Conservation (phyloP, 371 early-diverging fungal genomes). For the Lichtheimia corymbifera region DNA sequence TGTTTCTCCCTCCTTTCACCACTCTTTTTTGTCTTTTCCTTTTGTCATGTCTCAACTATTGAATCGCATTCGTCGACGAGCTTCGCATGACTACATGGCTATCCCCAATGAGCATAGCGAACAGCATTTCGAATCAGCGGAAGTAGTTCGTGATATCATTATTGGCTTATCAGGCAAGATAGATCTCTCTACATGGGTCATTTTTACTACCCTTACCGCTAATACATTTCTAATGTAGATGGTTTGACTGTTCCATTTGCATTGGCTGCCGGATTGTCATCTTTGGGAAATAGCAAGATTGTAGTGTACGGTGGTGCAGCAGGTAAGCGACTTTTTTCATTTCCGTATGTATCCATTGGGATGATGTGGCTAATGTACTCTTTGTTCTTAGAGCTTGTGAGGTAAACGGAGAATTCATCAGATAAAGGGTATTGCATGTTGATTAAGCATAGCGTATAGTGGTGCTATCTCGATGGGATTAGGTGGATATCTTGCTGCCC, state of each 20-base stretch:
- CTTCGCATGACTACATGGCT: constrained; percentile 31
- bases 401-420: constrained; percentile 20
- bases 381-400: constrained; percentile 36
- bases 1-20: neutral
- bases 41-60: neutral
- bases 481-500: constrained; percentile 71
- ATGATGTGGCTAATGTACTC: neutral
- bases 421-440: neutral
- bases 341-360: neutral
- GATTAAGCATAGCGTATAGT: constrained; percentile 17
- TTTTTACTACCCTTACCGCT: neutral
- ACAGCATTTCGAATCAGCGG: constrained; percentile 69
- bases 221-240: constrained; percentile 33
- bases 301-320: constrained; percentile 75
- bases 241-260: constrained; percentile 82
- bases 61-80: constrained; percentile 18
- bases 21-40: constrained; percentile 1
- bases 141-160: constrained; percentile 69
- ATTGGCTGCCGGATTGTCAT: constrained; percentile 72
- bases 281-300: constrained; percentile 57
- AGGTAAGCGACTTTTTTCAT: constrained; percentile 29
- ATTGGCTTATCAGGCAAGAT: constrained; percentile 62
- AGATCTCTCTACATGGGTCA: neutral
- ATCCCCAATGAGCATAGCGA: constrained; percentile 51
- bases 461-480: constrained; percentile 60